Percentiles rank a stretch among this genome's conserved stretches.
These are phyloP conservation scores for Maudiozyma saulgeensis DNA, from an alignment of 805 yeast species.

Conservation along the genomic window DNA sequence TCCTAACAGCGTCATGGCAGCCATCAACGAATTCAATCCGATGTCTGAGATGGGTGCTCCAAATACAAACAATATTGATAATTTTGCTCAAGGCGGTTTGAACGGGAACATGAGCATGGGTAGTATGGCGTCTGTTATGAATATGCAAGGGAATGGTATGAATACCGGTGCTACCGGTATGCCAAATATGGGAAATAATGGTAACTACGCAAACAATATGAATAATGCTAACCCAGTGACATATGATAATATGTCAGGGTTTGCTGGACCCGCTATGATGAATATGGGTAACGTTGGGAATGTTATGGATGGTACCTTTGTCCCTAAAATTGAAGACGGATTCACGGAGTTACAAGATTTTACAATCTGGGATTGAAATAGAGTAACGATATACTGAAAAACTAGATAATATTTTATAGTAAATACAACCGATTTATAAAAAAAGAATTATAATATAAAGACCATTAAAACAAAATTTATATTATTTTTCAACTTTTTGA, in stretches of 20 bases:
- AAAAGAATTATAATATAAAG: no score
- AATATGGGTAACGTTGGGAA: neutral
- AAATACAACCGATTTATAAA: neutral
- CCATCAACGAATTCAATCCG: slow-evolving; percentile 8
- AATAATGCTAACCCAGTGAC: neutral
- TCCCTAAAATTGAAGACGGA: slow-evolving; percentile 15
- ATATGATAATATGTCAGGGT: neutral
- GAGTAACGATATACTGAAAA: neutral
- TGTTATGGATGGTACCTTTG: slow-evolving; percentile 2
- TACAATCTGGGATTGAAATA: slow-evolving; percentile 21
- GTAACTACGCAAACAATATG: neutral
- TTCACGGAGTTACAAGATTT: slow-evolving; percentile 26
- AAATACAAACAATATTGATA: neutral
- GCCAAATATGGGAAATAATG: neutral
- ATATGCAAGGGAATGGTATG: neutral
- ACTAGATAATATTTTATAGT: neutral
- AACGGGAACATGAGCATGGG: neutral
- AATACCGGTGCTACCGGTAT: neutral
- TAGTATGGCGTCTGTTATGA: neutral
- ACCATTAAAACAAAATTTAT: no score
- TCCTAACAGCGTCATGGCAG: slow-evolving; percentile 26
- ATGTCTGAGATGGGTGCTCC: neutral
- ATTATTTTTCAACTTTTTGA: no score
- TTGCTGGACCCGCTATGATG: neutral
- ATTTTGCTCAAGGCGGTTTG: neutral